phyloP scores from a whole-genome alignment of 2,329 filamentous ascomycete genomes.

The Fusarium sp. region DNA sequence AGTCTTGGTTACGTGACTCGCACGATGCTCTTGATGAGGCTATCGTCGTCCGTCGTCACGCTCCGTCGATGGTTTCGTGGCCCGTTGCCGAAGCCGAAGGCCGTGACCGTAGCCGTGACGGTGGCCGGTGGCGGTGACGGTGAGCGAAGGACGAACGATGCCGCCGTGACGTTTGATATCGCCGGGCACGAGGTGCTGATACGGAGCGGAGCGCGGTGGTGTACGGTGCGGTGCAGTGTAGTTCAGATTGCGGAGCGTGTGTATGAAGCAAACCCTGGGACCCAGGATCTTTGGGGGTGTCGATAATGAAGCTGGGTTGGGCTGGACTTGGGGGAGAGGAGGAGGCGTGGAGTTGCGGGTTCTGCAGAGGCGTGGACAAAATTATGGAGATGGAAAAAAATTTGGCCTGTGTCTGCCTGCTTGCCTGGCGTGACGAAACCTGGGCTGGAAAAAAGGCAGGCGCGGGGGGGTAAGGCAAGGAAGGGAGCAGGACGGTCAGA shows the following conservation, averaged over 20 bases:
- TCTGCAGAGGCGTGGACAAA: conserved; percentile 55
- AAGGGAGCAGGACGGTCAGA: conserved; percentile 26
- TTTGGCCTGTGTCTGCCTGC: conserved; percentile 36
- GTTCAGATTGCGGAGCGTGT: conserved; percentile 49
- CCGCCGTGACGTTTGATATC: conserved; percentile 42
- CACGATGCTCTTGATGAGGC: conserved; percentile 30
- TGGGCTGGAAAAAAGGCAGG: conserved; percentile 14
- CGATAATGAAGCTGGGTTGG: conserved; percentile 56
- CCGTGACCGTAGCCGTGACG: conserved; percentile 32
- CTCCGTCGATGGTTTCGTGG: conserved; percentile 30
- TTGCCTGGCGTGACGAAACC: conserved; percentile 39
- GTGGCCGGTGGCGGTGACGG: conserved; percentile 44
- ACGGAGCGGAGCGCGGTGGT: conserved; percentile 46
- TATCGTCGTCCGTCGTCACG: conserved; percentile 33
- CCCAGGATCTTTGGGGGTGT: conserved; percentile 57
- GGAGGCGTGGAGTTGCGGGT: conserved; percentile 58
- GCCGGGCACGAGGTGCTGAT: conserved; percentile 44
- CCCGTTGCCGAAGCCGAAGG: conserved; percentile 42
- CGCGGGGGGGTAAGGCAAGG: conserved; percentile 49
- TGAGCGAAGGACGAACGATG: conserved; percentile 31
- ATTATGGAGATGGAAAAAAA: conserved; percentile 46
- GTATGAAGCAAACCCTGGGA: conserved; percentile 51
- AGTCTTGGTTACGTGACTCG: conserved; percentile 26
- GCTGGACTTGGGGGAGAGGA: conserved; percentile 52
- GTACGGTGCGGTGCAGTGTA: conserved; percentile 44